These are phyloP conservation scores for Xylaria sp. DNA, from an alignment of 2,329 filamentous ascomycete species.

Conservation along the genomic window DNA sequence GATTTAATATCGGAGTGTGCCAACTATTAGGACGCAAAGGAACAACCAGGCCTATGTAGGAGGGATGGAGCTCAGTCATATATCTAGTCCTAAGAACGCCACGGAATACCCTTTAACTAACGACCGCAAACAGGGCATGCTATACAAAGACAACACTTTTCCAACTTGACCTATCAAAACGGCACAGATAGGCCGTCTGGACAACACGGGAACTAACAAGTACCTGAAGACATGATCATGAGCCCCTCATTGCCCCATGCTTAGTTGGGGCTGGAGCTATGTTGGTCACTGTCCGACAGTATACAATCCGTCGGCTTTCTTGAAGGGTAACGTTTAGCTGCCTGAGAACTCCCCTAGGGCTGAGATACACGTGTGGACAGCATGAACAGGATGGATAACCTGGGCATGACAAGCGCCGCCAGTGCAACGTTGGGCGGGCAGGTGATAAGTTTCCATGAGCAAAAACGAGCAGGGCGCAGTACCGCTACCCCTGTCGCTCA, in stretches of 20 bases:
- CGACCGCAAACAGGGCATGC: constrained; percentile 8
- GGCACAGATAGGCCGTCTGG: constrained; percentile 3
- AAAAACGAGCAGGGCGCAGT: constrained; percentile 23
- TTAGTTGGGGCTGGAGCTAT: constrained; percentile 13
- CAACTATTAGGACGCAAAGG: background rate
- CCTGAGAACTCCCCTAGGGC: constrained; percentile 28
- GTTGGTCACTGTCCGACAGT: constrained; percentile 23
- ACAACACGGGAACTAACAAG: constrained; percentile 21
- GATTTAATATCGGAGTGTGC: background rate
- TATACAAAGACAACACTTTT: background rate
- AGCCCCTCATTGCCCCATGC: constrained; percentile 33
- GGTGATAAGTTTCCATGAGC: constrained; percentile 29
- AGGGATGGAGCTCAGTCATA: constrained; percentile 2
- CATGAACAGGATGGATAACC: constrained; percentile 26
- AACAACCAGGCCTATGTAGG: background rate
- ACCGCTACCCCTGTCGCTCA: constrained; percentile 23
- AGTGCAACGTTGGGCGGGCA: constrained; percentile 27
- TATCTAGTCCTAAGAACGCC: constrained; percentile 5
- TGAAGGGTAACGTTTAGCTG: constrained; percentile 15
- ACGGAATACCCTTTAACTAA: background rate
- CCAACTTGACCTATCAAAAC: constrained; percentile 11
- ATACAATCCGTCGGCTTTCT: background rate
- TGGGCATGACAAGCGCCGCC: constrained; percentile 29
- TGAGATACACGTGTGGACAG: constrained; percentile 30
- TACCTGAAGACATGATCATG: constrained; percentile 32